phyloP scores from a whole-genome alignment of 345 rosid species.

The Salix viminalis region DNA sequence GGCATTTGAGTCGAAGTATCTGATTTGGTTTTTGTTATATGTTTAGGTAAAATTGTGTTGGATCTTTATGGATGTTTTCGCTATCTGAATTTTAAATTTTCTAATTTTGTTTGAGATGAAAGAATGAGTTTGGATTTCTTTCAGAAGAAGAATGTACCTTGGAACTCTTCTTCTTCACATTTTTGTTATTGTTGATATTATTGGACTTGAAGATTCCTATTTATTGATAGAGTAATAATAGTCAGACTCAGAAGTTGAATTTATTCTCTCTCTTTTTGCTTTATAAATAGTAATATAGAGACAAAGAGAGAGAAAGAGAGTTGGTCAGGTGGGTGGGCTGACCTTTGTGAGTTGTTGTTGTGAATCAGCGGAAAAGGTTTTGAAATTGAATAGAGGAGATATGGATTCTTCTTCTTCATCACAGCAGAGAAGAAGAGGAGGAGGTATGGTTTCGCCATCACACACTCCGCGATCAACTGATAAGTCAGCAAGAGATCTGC shows the following conservation, averaged over 20 bases:
- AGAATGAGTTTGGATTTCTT: not conserved
- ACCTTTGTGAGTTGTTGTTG: not conserved
- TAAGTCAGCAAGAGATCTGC: slow-evolving; percentile 75
- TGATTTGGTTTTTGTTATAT: not conserved
- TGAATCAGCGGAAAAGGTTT: not conserved
- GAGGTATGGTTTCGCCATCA: slow-evolving; percentile 69
- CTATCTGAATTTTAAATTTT: not conserved
- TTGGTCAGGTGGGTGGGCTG: not conserved
- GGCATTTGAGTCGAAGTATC: not conserved
- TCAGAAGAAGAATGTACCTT: not conserved
- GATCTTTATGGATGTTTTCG: not conserved
- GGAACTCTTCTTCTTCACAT: not conserved
- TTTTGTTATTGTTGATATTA: not conserved
- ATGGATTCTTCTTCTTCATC: slow-evolving; percentile 55
- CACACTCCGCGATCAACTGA: slow-evolving; percentile 92
- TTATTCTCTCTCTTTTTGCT: not conserved
- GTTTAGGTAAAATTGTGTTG: not conserved
- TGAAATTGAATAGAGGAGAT: slow-evolving; percentile 5
- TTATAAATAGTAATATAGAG: not conserved
- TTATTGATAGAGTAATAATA: not conserved
- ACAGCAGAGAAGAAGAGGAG: slow-evolving; percentile 69
- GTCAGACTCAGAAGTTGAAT: not conserved
- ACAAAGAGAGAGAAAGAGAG: not conserved
- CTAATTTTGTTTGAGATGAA: not conserved
- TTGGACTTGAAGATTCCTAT: not conserved